Percentiles rank a stretch among this genome's conserved stretches.
Evolutionary conservation across 78 protist species (phyloP).

Genomic region (Cyanophora paradoxa): DNA sequence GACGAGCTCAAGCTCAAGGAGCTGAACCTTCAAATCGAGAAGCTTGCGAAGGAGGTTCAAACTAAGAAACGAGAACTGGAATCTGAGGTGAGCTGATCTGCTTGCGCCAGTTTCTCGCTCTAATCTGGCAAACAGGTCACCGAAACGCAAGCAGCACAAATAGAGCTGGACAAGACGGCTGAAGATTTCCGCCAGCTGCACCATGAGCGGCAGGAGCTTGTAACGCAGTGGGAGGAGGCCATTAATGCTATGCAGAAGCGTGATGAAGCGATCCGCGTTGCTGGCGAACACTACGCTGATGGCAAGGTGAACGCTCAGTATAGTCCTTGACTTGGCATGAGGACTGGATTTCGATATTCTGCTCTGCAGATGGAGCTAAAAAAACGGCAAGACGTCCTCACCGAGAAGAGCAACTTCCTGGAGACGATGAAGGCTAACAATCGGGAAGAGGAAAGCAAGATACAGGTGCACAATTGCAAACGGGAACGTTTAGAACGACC

Average conservation of each 20-base stretch:
- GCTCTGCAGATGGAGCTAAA: neutral
- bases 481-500: no score
- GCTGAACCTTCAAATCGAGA: constrained; percentile 42
- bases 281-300: neutral
- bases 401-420: neutral
- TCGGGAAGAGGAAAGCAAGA: constrained; percentile 5
- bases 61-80: constrained; percentile 28
- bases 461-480: no score
- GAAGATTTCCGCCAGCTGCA: constrained; percentile 55
- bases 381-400: neutral
- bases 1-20: constrained; percentile 41
- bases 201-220: constrained; percentile 45
- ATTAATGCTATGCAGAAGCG: constrained; percentile 35
- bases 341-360: neutral
- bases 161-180: constrained; percentile 71
- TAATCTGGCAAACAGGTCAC: constrained; percentile 21
- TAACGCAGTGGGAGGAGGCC: constrained; percentile 52
- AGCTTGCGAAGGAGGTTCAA: constrained; percentile 30
- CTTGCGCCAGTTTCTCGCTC: neutral
- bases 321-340: no score
- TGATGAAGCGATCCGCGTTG: constrained; percentile 27
- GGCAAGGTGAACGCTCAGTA: constrained; percentile 1
- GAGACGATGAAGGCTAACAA: neutral
- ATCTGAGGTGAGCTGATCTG: constrained; percentile 15
- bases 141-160: constrained; percentile 55